A percentile compares a stretch with the other conserved stretches of the same genome.
These are phyloP conservation scores for Saturnispora bothae DNA, from an alignment of 805 yeast species.

Conservation along the genomic window DNA sequence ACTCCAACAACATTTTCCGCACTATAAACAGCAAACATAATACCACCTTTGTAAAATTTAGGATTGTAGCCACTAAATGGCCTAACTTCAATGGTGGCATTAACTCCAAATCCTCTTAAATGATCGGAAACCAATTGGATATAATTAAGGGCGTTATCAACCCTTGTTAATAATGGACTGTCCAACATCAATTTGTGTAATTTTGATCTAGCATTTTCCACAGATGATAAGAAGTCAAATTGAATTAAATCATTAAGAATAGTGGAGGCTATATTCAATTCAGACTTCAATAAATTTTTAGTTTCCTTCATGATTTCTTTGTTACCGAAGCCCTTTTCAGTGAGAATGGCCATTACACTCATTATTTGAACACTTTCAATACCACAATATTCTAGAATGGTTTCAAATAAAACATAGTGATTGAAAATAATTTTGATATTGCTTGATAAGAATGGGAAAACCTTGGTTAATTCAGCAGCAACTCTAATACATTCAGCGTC, in stretches of 20 bases:
- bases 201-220: conserved; percentile 52
- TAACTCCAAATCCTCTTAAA: conserved; percentile 49
- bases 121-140: conserved; percentile 47
- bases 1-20: conserved; percentile 66
- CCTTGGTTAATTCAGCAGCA: conserved; percentile 57
- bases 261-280: conserved; percentile 69
- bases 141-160: conserved; percentile 55
- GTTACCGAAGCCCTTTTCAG: conserved; percentile 65
- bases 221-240: conserved; percentile 67
- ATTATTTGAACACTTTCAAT: conserved; percentile 64
- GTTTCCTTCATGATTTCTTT: conserved; percentile 43
- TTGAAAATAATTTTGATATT: conserved; percentile 56
- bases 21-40: conserved; percentile 81
- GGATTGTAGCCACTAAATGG: conserved; percentile 82
- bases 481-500: conserved; percentile 89
- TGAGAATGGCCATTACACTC: conserved; percentile 59
- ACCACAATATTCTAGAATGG: conserved; percentile 72
- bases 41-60: conserved; percentile 65
- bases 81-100: conserved; percentile 40
- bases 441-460: conserved; percentile 56
- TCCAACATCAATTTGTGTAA: conserved; percentile 65
- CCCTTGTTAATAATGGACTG: conserved; percentile 47
- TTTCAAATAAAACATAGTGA: conserved; percentile 70
- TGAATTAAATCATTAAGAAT: conserved; percentile 70
- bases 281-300: conserved; percentile 38